Evolutionary conservation across 768 basidiomycete genomes (phyloP).

Genomic region (Postia placenta): DNA sequence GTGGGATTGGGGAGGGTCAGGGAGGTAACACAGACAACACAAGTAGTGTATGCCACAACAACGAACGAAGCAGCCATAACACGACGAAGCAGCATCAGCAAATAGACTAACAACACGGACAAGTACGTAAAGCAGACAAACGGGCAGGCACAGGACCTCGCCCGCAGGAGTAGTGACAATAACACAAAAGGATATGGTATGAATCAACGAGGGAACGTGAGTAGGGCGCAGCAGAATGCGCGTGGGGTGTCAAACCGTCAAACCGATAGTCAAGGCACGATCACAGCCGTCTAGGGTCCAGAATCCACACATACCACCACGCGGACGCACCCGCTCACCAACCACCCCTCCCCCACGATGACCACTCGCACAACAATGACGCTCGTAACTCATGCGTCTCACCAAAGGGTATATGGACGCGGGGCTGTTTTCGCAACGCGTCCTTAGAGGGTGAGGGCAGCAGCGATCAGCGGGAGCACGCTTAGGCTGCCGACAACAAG

Average conservation of each 20-base stretch:
- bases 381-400: not conserved
- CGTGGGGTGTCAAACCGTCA: not conserved
- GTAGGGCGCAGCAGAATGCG: not conserved
- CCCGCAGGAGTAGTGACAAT: not conserved
- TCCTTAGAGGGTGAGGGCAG: slow-evolving; percentile 12
- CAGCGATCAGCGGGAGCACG: slow-evolving; percentile 12
- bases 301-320: not conserved
- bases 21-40: too few relatives aligned
- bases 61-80: too few relatives aligned
- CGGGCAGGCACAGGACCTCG: not conserved
- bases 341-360: not conserved
- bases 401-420: not conserved
- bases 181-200: not conserved
- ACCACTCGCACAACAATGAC: not conserved
- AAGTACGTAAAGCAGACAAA: not conserved
- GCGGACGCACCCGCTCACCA: not conserved
- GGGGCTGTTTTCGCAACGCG: not conserved
- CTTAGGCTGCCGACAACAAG: slow-evolving; percentile 8
- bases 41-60: too few relatives aligned
- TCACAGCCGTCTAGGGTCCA: not conserved
- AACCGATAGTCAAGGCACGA: not conserved
- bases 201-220: not conserved
- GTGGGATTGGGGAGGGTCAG: too few relatives aligned
- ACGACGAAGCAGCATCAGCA: too few relatives aligned
- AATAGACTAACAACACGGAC: not conserved